A percentile compares a stretch with the other conserved stretches of the same genome.
These are phyloP conservation scores for Acer saccharum DNA, from an alignment of 345 rosid species.

Conservation along the genomic window DNA sequence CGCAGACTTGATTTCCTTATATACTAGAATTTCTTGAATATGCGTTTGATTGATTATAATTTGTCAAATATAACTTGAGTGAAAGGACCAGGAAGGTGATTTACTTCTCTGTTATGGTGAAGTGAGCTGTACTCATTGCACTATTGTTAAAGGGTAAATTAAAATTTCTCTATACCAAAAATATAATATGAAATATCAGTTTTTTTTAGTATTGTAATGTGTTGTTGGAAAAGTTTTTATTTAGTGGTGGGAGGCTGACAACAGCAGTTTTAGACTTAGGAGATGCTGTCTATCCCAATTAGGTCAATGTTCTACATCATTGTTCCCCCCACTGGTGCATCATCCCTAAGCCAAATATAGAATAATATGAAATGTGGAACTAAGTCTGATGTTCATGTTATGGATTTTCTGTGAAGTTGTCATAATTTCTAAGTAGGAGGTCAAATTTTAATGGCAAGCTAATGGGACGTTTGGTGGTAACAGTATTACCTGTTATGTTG, in stretches of 20 bases:
- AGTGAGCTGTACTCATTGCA: not conserved
- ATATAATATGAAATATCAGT: not conserved
- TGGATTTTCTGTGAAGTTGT: not conserved
- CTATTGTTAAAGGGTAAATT: not conserved
- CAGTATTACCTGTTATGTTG: conserved; percentile 95
- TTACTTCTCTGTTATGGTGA: not conserved
- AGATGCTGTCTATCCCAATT: not conserved
- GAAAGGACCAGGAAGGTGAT: not conserved
- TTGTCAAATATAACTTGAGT: not conserved
- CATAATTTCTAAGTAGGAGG: not conserved
- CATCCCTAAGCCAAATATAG: not conserved
- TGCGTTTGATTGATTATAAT: not conserved
- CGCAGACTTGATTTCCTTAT: not conserved
- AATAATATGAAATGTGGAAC: not conserved
- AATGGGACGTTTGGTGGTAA: conserved; percentile 16
- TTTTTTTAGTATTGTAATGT: not conserved
- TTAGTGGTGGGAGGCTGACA: not conserved
- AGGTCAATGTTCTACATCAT: not conserved
- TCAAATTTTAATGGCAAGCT: conserved; percentile 2
- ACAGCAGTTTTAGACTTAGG: not conserved
- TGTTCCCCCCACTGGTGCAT: not conserved
- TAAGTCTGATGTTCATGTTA: not conserved
- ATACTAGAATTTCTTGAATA: not conserved
- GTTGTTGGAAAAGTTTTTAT: not conserved
- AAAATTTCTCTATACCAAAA: not conserved